phyloP scores from a whole-genome alignment of 176 grass and related monocot genomes.

The Triticum timopheevii region DNA sequence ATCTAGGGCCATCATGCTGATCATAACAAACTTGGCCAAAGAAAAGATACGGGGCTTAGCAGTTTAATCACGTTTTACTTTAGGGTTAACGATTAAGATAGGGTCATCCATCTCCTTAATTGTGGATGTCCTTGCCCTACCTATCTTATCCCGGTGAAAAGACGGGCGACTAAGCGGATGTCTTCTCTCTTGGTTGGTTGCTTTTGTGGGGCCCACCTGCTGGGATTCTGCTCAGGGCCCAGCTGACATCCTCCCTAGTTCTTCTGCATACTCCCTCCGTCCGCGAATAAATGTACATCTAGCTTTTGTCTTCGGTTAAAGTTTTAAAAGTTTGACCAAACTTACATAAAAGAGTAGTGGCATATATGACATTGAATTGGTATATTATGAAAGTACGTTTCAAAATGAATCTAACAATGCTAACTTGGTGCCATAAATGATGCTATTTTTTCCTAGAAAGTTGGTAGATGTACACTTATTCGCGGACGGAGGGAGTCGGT shows the following conservation, averaged over 20 bases:
- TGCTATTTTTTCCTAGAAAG: too few species aligned
- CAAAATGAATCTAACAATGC: too few species aligned
- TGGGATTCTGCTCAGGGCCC: neutral
- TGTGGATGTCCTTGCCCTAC: constrained; percentile 4
- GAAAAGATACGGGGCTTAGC: neutral
- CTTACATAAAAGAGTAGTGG: too few species aligned
- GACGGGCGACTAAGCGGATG: neutral
- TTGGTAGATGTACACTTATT: too few species aligned
- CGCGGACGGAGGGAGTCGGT: too few species aligned
- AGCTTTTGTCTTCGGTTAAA: too few species aligned
- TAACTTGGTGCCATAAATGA: too few species aligned
- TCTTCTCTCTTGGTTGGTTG: neutral
- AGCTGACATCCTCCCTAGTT: constrained; percentile 16
- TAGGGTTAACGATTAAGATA: neutral
- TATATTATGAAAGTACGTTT: too few species aligned
- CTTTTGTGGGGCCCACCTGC: neutral
- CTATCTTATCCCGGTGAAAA: neutral
- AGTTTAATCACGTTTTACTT: constrained; percentile 5
- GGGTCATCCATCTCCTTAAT: neutral
- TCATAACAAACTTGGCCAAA: neutral
- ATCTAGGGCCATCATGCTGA: constrained; percentile 15
- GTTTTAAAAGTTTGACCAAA: too few species aligned
- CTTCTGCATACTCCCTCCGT: neutral
- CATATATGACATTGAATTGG: too few species aligned
- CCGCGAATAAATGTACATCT: too few species aligned